phyloP scores from a whole-genome alignment of 352 stramenopile species.

The Phytophthora kernoviae region DNA sequence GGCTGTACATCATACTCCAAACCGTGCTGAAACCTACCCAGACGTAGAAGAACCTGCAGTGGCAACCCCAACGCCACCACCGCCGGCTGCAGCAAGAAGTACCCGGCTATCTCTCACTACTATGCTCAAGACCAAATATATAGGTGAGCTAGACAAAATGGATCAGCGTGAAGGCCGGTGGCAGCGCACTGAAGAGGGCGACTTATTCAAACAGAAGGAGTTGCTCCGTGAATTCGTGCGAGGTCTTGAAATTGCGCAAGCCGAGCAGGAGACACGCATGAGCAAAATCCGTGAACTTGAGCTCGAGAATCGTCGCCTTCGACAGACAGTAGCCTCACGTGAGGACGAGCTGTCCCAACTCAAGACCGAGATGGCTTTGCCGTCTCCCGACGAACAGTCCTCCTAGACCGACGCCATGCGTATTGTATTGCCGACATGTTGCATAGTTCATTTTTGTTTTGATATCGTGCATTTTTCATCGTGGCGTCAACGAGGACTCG shows the following conservation, averaged over 20 bases:
- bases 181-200: slow-evolving; percentile 36
- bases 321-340: slow-evolving; percentile 41
- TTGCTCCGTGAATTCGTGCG: slow-evolving; percentile 75
- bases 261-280: slow-evolving; percentile 75
- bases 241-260: slow-evolving; percentile 71
- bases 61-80: slow-evolving; percentile 12
- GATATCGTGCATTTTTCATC: slow-evolving; percentile 16
- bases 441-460: slow-evolving; percentile 13
- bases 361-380: slow-evolving; percentile 13
- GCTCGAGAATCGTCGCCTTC: slow-evolving; percentile 63
- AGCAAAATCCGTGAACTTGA: slow-evolving; percentile 77
- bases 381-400: slow-evolving; percentile 11
- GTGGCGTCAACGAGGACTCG: slow-evolving; percentile 7
- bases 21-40: slow-evolving; percentile 5
- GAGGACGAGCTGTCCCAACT: slow-evolving; percentile 46
- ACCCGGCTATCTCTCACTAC: slow-evolving; percentile 54
- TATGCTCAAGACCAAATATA: slow-evolving; percentile 69
- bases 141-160: slow-evolving; percentile 52
- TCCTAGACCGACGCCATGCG: slow-evolving; percentile 17
- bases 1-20: slow-evolving; percentile 13
- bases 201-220: slow-evolving; percentile 48
- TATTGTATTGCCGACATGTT: slow-evolving; percentile 4
- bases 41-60: slow-evolving; percentile 15
- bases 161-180: slow-evolving; percentile 43
- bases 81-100: slow-evolving; percentile 6